Evolutionary conservation across 345 rosid genomes (phyloP), one percentile per base, ranked within the genome.

Genomic region (Hibiscus trionum): DNA sequence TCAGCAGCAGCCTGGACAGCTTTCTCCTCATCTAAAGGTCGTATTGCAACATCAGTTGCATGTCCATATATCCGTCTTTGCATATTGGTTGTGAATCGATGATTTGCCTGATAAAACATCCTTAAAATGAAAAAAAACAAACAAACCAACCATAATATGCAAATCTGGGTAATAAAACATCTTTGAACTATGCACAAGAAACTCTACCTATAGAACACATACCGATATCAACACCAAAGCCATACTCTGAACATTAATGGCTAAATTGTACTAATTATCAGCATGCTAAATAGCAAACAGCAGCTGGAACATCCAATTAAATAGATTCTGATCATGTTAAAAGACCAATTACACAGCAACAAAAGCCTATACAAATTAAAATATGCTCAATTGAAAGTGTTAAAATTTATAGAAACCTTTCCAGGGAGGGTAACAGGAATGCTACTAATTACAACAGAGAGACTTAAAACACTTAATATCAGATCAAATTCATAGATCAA

Each of bases 1-100:
- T 88, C 96, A 2, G 91, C 89, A 66, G 97, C 91, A 72, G 86
- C 92, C 72, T 91, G 96, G 73, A 93, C 85, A 73, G 97, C 98
- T 80, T 87, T 86, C 80, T 89, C 97, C 85, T 88, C 93, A 65
- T 93, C 65, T 69, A 90, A 74, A 31, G 98, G 98, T 10, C 88
- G 90, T 46, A 93, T 86, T 17, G 80, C 84, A 37, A 87, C 97
- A 86, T 88, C 83, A 29, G 87, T 82, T 26, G 87, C 79, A 75
- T 77, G 90, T 33, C 97, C 93, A 66, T 88, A 86, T 29, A 87
- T 84, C 2, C 83, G 84, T 64, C 96, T 91, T 80, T 91, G 97
- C 79, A 93, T 70, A 61, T 27, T 85, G 2, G 93, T 91, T 2
- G 88, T 81, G 29, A 86, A 85, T 73, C 88, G 81, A 73, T 93